Percentiles rank a stretch among this genome's conserved stretches.
These are phyloP conservation scores for Rhodotorula sp. DNA, from an alignment of 1,284 basidiomycete species.

Conservation along the genomic window DNA sequence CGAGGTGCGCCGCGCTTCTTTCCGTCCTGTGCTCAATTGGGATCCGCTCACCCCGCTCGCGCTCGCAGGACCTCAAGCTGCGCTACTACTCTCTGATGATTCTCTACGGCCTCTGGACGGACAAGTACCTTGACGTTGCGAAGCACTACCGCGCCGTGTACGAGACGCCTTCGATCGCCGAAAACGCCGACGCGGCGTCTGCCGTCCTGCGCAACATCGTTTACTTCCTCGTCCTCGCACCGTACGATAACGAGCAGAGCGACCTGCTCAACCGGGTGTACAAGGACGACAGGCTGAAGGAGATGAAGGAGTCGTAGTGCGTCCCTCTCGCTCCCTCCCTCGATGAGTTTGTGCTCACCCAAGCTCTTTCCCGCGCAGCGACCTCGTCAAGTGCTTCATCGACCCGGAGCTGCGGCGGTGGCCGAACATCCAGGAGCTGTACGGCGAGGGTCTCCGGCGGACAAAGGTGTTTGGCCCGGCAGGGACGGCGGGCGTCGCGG, in stretches of 20 bases:
- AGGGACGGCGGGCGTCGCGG: constrained; percentile 40
- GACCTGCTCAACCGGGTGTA: constrained; percentile 92
- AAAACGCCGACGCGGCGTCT: constrained; percentile 31
- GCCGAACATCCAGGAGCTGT: constrained; percentile 92
- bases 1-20: constrained; percentile 61
- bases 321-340: constrained; percentile 50
- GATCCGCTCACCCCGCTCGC: constrained; percentile 12
- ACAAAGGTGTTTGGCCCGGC: constrained; percentile 71
- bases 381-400: constrained; percentile 93
- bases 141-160: constrained; percentile 95
- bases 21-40: background rate
- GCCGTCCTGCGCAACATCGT: constrained; percentile 69
- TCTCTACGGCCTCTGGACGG: constrained; percentile 80
- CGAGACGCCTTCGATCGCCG: constrained; percentile 69
- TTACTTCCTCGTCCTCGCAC: constrained; percentile 88
- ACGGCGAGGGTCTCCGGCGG: constrained; percentile 77
- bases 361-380: constrained; percentile 57
- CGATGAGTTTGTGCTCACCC: background rate
- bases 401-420: constrained; percentile 96
- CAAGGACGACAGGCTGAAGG: constrained; percentile 62
- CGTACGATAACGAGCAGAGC: constrained; percentile 95
- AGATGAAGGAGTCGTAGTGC: constrained; percentile 83
- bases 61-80: constrained; percentile 84
- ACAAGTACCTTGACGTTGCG: constrained; percentile 87
- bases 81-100: constrained; percentile 97